Evolutionary conservation across 768 basidiomycete species (phyloP).

Genomic region (Pleurotus tuoliensis): DNA sequence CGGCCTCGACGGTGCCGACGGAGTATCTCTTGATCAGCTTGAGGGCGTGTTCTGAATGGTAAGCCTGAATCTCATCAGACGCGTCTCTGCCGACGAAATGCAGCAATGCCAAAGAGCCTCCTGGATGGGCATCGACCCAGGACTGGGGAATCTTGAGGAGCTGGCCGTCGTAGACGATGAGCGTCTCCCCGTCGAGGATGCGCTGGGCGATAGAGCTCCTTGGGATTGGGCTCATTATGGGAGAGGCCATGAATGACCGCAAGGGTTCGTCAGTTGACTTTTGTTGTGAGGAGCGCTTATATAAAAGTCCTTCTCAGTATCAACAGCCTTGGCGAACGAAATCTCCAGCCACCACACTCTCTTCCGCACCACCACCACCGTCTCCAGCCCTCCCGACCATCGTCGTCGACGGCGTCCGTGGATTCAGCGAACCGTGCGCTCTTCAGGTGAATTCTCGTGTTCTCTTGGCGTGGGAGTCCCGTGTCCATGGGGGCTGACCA

Average conservation of each 20-base stretch:
- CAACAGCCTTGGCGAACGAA: too few species aligned
- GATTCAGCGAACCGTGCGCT: too few species aligned
- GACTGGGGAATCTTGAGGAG: conserved; percentile 61
- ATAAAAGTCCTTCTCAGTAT: too few species aligned
- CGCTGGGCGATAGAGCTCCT: conserved; percentile 57
- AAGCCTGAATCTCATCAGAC: conserved; percentile 91
- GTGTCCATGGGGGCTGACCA: not conserved
- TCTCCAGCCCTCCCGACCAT: not conserved
- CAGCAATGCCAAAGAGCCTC: conserved; percentile 82
- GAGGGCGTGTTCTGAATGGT: conserved; percentile 64
- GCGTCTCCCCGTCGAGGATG: conserved; percentile 70
- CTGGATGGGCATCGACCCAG: conserved; percentile 90
- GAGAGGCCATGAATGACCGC: too few species aligned
- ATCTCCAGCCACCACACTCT: not conserved
- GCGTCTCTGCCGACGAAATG: conserved; percentile 97
- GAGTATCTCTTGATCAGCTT: conserved; percentile 57
- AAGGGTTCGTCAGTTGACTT: too few species aligned
- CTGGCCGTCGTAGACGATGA: conserved; percentile 68
- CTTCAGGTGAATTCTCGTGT: too few species aligned
- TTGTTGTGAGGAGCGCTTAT: too few species aligned
- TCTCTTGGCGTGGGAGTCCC: not conserved
- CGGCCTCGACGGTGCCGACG: conserved; percentile 65
- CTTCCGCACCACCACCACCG: conserved; percentile 14
- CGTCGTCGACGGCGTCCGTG: too few species aligned
- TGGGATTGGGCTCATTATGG: conserved; percentile 9